Conservation (phyloP, 768 basidiomycete species). For the Collybia sp. region DNA sequence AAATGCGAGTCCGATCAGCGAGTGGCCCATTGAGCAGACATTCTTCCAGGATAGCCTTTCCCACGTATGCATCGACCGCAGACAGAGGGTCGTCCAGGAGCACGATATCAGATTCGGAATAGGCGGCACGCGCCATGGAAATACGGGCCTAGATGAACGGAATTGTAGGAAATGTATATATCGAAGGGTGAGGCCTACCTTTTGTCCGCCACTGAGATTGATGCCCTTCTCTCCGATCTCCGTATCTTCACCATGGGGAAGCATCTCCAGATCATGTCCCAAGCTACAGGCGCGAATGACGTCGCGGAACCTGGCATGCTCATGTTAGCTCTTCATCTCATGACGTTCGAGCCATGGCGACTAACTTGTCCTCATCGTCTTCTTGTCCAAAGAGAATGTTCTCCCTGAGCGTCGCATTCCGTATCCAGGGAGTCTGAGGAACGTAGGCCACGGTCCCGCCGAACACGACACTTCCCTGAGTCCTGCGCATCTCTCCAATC, state of each 20-base stretch:
- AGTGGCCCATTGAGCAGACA: slow-evolving; percentile 54
- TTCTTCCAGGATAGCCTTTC: slow-evolving; percentile 57
- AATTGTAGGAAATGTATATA: neutral
- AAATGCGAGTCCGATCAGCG: slow-evolving; percentile 47
- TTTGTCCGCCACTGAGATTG: slow-evolving; percentile 52
- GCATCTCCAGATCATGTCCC: slow-evolving; percentile 63
- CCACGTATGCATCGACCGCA: slow-evolving; percentile 76
- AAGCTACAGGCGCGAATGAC: slow-evolving; percentile 65
- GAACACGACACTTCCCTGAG: slow-evolving; percentile 50
- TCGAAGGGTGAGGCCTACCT: slow-evolving; percentile 11
- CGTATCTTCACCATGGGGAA: slow-evolving; percentile 65
- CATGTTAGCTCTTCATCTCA: neutral
- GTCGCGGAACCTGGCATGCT: slow-evolving; percentile 39
- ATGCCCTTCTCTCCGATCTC: slow-evolving; percentile 79
- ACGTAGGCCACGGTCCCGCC: slow-evolving; percentile 55
- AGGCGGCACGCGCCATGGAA: slow-evolving; percentile 73
- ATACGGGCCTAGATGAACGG: slow-evolving; percentile 53
- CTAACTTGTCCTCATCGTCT: slow-evolving; percentile 52
- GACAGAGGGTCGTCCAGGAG: slow-evolving; percentile 80
- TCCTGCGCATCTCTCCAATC: slow-evolving; percentile 65
- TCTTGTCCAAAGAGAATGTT: slow-evolving; percentile 76
- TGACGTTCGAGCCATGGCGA: neutral
- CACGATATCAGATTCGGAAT: slow-evolving; percentile 67
- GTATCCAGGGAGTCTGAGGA: slow-evolving; percentile 61
- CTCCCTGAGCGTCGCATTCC: slow-evolving; percentile 62